Evolutionary conservation across 2,329 filamentous ascomycete species (phyloP).

Genomic region (Lecanicillium sp.): DNA sequence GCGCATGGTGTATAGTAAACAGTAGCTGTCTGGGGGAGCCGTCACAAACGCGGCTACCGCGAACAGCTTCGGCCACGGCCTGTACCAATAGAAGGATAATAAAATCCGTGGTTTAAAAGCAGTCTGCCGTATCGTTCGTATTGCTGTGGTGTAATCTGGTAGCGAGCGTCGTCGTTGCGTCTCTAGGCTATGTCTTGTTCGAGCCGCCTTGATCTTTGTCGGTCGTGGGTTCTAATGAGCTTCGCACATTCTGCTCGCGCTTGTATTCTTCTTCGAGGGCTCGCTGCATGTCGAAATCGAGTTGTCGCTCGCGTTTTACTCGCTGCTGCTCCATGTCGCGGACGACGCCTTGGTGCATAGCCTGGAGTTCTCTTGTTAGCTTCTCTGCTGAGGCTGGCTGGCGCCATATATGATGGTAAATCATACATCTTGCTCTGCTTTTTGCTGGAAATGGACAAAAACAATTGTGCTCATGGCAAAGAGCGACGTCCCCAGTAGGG

Average conservation of each 20-base stretch:
- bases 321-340: constrained; percentile 93
- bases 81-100: constrained; percentile 15
- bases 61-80: constrained; percentile 5
- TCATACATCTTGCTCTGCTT: constrained; percentile 73
- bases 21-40: no score
- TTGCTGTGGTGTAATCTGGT: neutral
- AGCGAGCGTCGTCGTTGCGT: constrained; percentile 1
- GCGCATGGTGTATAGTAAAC: no score
- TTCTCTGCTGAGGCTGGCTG: no score
- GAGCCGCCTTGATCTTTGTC: neutral
- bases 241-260: constrained; percentile 72
- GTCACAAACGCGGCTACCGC: neutral
- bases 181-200: constrained; percentile 1
- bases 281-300: constrained; percentile 90
- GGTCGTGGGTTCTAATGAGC: constrained; percentile 20
- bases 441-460: constrained; percentile 86
- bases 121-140: constrained; percentile 4
- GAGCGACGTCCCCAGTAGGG: constrained; percentile 68
- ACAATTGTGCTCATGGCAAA: constrained; percentile 70
- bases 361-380: constrained; percentile 38
- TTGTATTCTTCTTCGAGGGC: constrained; percentile 82
- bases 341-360: constrained; percentile 92
- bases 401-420: no score
- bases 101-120: constrained; percentile 6
- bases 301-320: constrained; percentile 80